phyloP scores from a whole-genome alignment of 352 stramenopile genomes.

The Poterioochromonas sp. region DNA sequence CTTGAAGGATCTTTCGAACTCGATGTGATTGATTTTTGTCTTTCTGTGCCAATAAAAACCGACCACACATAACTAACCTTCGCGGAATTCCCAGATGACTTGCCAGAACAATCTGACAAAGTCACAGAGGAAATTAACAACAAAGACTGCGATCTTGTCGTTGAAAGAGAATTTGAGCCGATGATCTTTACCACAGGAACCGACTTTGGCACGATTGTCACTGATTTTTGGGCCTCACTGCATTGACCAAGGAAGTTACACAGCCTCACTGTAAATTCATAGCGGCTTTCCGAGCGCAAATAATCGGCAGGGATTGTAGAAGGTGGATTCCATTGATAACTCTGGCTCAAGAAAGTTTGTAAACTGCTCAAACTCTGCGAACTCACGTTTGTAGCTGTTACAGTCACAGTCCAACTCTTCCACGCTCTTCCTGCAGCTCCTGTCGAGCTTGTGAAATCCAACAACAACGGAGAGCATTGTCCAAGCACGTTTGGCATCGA shows the following conservation, averaged over 20 bases:
- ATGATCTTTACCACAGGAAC: not conserved
- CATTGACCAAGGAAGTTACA: constrained; percentile 29
- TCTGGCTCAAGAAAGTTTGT: not conserved
- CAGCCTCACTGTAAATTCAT: not conserved
- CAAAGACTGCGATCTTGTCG: not conserved
- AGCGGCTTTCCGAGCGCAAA: not conserved
- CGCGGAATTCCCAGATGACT: not conserved
- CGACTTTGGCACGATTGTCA: not conserved
- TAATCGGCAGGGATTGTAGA: not conserved
- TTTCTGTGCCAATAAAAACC: not conserved
- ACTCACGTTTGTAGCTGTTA: not conserved
- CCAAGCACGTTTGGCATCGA: not conserved
- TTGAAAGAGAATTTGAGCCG: not conserved
- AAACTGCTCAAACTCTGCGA: not conserved
- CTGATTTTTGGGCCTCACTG: not conserved
- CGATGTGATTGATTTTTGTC: not conserved
- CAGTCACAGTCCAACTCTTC: not conserved
- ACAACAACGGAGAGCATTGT: not conserved
- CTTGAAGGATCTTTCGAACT: not conserved
- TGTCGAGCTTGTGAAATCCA: constrained; percentile 17
- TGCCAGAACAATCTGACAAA: not conserved
- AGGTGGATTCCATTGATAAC: not conserved
- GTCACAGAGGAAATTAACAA: not conserved
- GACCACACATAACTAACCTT: not conserved
- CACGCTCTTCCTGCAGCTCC: constrained; percentile 13